Evolutionary conservation across 2,329 filamentous ascomycete species (phyloP), one percentile per base, ranked within the genome.

Genomic region (Trichoderma citrinoviride): DNA sequence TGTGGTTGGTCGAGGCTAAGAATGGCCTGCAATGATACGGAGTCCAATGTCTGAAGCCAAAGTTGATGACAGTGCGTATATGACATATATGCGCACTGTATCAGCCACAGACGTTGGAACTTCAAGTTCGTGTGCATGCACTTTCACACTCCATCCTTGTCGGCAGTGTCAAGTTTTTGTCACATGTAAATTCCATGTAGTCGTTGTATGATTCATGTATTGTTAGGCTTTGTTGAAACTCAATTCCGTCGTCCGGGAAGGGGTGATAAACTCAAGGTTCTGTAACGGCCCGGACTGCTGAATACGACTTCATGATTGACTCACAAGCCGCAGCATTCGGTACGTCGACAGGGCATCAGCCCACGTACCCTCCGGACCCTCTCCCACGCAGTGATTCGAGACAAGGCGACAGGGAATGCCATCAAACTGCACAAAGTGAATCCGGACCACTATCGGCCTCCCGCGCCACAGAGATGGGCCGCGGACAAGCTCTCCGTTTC

Each of bases 1-100:
- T 50, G 72, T 68, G 8, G 17, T 14, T 27, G 25, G 54, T 12
- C 41, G 41, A 33, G 23, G 14, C 41, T 57, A 17, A 46, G 10
- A 14, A 33, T 12, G 29, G 33, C 3, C 10, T 37, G n/a, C n/a
- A n/a, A n/a, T 37, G 33, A 14, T 37, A 37, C 10, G 14, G 33
- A 37, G 12, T 37, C 33, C 27, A 29, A 29, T 29, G 6, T 29
- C 6, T 27, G 46, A 25, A 50, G 46, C 46, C 27, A 8, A 14
- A 10, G 8, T 23, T 25, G 21, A 5, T 8, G 23, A 27, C 25
- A 5, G 47, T 56, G 53, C 47, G 12, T 52, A 52, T 19, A 21
- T 37, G 6, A 17, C 12, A 17, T 21, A 37, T 40, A 47, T 21
- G 17, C 29, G 40, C 40, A 55, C 52, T 55, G 52, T 57, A 57